These are phyloP conservation scores for Tritrichomonas foetus DNA, from an alignment of 208 protist species.

Conservation along the genomic window DNA sequence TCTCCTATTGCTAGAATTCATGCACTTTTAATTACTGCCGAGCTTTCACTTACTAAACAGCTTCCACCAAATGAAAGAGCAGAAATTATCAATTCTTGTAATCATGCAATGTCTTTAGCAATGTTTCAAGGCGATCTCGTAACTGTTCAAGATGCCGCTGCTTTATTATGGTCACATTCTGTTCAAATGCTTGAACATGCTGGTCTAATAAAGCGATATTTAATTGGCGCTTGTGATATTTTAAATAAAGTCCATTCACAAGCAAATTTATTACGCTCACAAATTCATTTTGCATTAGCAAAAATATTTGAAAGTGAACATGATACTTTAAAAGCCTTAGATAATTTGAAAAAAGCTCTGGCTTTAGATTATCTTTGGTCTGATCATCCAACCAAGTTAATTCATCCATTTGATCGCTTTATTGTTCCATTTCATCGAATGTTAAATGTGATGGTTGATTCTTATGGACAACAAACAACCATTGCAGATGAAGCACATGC, in stretches of 20 bases:
- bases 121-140: not conserved
- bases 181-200: not conserved
- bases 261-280: not conserved
- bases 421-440: not conserved
- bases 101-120: not conserved
- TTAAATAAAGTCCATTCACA: not conserved
- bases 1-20: not conserved
- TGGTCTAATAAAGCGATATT: not conserved
- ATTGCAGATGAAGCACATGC: not conserved
- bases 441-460: not conserved
- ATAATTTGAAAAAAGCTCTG: not conserved
- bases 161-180: not conserved
- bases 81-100: not conserved
- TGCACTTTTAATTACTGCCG: not conserved
- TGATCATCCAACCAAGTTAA: not conserved
- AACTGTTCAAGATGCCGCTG: not conserved
- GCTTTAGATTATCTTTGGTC: not conserved
- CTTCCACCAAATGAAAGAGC: not conserved
- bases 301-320: constrained; percentile 8
- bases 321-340: not conserved
- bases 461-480: not conserved
- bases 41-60: not conserved
- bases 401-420: constrained; percentile 29
- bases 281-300: not conserved
- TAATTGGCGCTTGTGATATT: not conserved